These are phyloP conservation scores for Neoscytalidium dimidiatum DNA, from an alignment of 2,329 filamentous ascomycete genomes.

Conservation along the genomic window DNA sequence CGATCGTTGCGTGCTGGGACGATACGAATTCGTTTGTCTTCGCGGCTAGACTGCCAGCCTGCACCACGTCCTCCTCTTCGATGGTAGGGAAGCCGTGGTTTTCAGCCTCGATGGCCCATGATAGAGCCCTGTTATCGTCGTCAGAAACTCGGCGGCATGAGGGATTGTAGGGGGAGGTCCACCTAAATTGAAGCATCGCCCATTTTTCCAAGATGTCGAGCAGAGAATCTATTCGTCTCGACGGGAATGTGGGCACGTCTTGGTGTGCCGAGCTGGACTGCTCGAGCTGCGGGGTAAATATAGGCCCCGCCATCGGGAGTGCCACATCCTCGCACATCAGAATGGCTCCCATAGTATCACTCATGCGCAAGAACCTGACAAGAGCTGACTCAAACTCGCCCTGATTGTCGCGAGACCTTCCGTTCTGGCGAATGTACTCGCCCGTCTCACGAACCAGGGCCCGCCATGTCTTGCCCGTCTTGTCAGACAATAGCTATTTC, in stretches of 20 bases:
- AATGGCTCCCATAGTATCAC: slow-evolving; percentile 11
- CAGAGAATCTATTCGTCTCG: neutral
- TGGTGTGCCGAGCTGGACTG: neutral
- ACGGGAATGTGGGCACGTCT: neutral
- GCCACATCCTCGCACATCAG: slow-evolving; percentile 5
- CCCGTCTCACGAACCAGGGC: neutral
- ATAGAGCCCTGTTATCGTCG: neutral
- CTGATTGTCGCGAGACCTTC: neutral
- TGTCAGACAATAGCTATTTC: slow-evolving; percentile 1
- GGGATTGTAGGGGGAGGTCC: no score
- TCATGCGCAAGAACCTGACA: slow-evolving; percentile 9
- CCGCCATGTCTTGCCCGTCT: slow-evolving; percentile 11
- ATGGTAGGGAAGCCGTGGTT: neutral
- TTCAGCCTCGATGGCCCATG: slow-evolving; percentile 10
- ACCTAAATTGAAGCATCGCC: slow-evolving; percentile 14
- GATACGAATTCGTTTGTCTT: neutral
- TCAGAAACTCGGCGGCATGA: neutral
- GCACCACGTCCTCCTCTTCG: neutral
- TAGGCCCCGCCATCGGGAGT: neutral
- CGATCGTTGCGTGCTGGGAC: slow-evolving; percentile 1
- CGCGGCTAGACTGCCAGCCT: neutral
- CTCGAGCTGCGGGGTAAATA: neutral
- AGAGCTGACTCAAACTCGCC: slow-evolving; percentile 11
- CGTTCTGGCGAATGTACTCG: slow-evolving; percentile 11
- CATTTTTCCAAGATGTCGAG: slow-evolving; percentile 15